Evolutionary conservation across 345 rosid species (phyloP).

Genomic region (Populus nigra): DNA sequence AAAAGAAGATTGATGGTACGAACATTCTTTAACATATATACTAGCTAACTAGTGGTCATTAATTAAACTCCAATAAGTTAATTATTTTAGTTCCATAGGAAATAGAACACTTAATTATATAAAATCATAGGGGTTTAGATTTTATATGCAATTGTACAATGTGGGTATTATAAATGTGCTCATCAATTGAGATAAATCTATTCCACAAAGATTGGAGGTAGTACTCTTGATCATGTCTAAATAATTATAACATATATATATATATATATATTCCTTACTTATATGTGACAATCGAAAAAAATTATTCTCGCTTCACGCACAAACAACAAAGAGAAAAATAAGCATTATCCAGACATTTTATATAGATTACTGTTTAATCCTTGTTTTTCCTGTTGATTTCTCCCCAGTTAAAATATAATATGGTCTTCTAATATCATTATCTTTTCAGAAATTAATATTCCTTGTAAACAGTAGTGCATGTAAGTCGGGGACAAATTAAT

Average conservation of each 20-base stretch:
- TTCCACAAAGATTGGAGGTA: constrained; percentile 26
- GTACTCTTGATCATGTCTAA: background rate
- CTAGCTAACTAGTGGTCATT: background rate
- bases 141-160: background rate
- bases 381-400: too few species aligned
- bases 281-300: constrained; percentile 10
- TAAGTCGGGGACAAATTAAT: background rate
- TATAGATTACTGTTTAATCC: too few species aligned
- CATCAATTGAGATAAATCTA: background rate
- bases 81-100: background rate
- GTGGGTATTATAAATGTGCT: background rate
- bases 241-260: background rate
- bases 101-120: background rate
- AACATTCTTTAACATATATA: background rate
- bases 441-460: background rate
- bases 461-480: background rate
- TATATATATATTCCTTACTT: background rate
- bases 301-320: constrained; percentile 23
- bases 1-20: background rate
- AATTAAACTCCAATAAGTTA: background rate
- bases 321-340: constrained; percentile 15
- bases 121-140: background rate
- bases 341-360: background rate
- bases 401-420: constrained; percentile 7
- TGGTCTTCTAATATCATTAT: background rate